A percentile compares a stretch with the other conserved stretches of the same genome.
Evolutionary conservation across 192 early-diverging fungal genomes (phyloP).

Genomic region (Backusella australiensis): DNA sequence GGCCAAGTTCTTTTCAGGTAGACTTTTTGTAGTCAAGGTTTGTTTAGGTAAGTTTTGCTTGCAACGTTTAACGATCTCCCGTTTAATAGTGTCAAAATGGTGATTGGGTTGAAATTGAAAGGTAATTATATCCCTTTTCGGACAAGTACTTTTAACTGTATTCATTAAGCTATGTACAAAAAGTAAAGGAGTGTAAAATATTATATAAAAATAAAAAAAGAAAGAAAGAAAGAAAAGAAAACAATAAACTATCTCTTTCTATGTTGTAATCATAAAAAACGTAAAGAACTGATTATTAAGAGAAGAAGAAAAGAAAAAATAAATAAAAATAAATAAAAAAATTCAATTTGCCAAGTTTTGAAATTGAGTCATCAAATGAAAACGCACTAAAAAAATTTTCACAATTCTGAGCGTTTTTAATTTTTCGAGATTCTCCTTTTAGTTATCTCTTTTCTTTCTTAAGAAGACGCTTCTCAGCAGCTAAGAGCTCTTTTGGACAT

Average conservation of each 20-base stretch:
- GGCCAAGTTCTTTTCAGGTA: background rate
- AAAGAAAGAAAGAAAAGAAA: background rate
- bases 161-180: background rate
- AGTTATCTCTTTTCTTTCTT: no score
- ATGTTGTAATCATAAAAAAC: background rate
- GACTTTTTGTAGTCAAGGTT: background rate
- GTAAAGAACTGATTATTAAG: background rate
- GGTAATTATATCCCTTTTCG: background rate
- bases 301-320: background rate
- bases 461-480: no score
- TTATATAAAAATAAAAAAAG: background rate
- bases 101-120: slow-evolving; percentile 1
- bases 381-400: no score
- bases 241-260: background rate
- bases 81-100: slow-evolving; percentile 3
- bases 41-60: background rate
- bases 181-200: background rate
- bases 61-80: background rate
- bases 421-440: no score
- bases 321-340: background rate
- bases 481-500: no score
- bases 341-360: background rate
- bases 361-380: background rate
- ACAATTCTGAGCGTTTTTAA: no score
- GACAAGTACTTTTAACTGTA: background rate